These are phyloP conservation scores for Acanthamoeba castellanii DNA, from an alignment of 208 protist species.

Conservation along the genomic window DNA sequence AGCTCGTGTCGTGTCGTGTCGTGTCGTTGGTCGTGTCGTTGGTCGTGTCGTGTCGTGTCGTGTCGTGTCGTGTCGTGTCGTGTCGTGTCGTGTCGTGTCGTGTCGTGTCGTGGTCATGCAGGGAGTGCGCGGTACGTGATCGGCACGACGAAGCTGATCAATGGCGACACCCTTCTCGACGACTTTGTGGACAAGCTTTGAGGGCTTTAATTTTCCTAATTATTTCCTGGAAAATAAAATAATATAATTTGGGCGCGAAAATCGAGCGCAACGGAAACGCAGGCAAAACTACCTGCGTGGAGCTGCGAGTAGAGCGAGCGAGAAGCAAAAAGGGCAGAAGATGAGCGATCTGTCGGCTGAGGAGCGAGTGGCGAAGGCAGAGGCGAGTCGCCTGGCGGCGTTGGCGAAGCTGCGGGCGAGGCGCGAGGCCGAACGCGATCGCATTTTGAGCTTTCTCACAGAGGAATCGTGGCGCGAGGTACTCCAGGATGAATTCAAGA, in stretches of 20 bases:
- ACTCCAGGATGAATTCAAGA: background rate
- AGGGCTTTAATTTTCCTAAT: background rate
- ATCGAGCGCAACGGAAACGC: too few species aligned
- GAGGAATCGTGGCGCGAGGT: conserved; percentile 46
- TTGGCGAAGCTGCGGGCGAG: background rate
- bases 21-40: background rate
- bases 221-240: too few species aligned
- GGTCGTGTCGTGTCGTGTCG: background rate
- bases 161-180: conserved; percentile 82
- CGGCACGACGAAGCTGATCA: conserved; percentile 86
- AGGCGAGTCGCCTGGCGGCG: conserved; percentile 10
- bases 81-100: background rate
- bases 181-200: conserved; percentile 19
- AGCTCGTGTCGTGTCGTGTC: background rate
- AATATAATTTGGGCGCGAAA: too few species aligned
- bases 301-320: background rate
- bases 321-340: too few species aligned
- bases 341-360: background rate
- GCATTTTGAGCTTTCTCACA: background rate
- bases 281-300: too few species aligned
- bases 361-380: background rate
- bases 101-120: conserved; percentile 15
- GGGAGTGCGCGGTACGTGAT: conserved; percentile 76
- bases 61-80: background rate
- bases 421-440: background rate